Evolutionary conservation across 75 land plant species (phyloP).

Genomic region (Selaginella tamariscina): DNA sequence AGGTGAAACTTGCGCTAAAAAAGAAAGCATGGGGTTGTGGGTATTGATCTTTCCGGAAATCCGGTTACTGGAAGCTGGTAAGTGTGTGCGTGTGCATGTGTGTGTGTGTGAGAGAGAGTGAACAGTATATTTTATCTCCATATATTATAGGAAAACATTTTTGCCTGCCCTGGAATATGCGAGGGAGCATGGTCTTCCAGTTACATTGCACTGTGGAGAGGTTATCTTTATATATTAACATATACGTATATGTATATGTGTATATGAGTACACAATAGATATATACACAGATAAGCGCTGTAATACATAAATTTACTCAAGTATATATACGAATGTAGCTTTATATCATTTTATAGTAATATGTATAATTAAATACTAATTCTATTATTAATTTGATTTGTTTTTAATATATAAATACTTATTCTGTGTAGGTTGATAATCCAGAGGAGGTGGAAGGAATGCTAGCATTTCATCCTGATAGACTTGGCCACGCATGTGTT

Average conservation of each 20-base stretch:
- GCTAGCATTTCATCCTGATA: conserved; percentile 64
- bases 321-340: too few relatives aligned
- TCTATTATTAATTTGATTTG: background rate
- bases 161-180: conserved; percentile 71
- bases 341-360: background rate
- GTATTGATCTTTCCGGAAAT: conserved; percentile 93
- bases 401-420: background rate
- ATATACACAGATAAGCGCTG: too few relatives aligned
- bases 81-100: background rate
- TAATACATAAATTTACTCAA: too few relatives aligned
- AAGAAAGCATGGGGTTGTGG: conserved; percentile 58
- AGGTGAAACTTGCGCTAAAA: conserved; percentile 78
- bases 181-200: conserved; percentile 49
- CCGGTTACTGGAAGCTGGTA: conserved; percentile 82
- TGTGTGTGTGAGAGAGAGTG: background rate
- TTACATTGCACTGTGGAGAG: conserved; percentile 97
- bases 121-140: background rate
- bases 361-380: background rate
- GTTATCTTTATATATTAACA: conserved; percentile 23
- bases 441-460: conserved; percentile 60
- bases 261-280: too few relatives aligned
- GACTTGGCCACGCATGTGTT: conserved; percentile 84
- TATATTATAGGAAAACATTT: conserved; percentile 51
- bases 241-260: too few relatives aligned
- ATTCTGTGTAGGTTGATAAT: conserved; percentile 58